These are phyloP conservation scores for Lipomyces mesembrius DNA, from an alignment of 805 yeast genomes.

Conservation along the genomic window DNA sequence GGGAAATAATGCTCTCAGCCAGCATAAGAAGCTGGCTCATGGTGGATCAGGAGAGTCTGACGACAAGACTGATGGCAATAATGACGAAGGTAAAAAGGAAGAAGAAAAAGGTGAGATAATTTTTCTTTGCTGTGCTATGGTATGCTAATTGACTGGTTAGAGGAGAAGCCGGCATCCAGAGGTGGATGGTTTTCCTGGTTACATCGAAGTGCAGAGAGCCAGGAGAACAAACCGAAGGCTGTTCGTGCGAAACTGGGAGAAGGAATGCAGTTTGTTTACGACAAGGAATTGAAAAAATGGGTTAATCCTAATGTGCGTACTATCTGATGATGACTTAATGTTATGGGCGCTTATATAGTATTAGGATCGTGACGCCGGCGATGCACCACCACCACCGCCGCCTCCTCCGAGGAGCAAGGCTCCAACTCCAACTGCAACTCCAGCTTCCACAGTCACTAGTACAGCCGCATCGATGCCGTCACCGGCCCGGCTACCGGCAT, in stretches of 20 bases:
- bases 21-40: conserved; percentile 39
- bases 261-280: conserved; percentile 72
- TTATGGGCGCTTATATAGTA: neutral
- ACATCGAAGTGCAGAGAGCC: conserved; percentile 52
- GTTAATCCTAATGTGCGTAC: conserved; percentile 63
- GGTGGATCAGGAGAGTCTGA: conserved; percentile 44
- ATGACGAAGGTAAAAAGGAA: conserved; percentile 42
- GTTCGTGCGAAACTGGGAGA: conserved; percentile 86
- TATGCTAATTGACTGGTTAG: conserved; percentile 17
- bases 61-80: conserved; percentile 41
- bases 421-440: conserved; percentile 9
- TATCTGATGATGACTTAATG: neutral
- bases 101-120: conserved; percentile 39
- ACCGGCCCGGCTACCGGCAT: conserved; percentile 6
- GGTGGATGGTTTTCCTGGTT: conserved; percentile 64
- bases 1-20: conserved; percentile 30
- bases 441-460: neutral
- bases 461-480: neutral
- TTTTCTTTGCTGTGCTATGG: conserved; percentile 45
- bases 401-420: conserved; percentile 29
- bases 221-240: conserved; percentile 64
- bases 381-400: conserved; percentile 28
- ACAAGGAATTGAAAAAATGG: conserved; percentile 86
- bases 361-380: conserved; percentile 28
- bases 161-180: conserved; percentile 38